Percentiles rank a stretch among this genome's conserved stretches.
These are phyloP conservation scores for Annulohypoxylon maeteangense DNA, from an alignment of 495 filamentous ascomycete species.

Conservation along the genomic window DNA sequence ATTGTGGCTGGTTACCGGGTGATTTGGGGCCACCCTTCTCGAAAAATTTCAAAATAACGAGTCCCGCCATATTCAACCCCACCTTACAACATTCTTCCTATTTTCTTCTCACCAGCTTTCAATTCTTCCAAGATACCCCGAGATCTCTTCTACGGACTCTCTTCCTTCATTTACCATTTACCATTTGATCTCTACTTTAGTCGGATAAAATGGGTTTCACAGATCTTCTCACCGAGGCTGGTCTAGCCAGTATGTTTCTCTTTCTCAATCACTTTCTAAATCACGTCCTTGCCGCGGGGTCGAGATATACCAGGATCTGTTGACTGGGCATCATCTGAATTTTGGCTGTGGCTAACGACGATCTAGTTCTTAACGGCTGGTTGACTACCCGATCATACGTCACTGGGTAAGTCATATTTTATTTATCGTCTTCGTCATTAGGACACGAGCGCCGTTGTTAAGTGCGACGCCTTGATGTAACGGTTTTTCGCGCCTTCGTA, in stretches of 20 bases:
- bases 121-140: slow-evolving; percentile 45
- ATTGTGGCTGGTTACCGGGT: slow-evolving; percentile 37
- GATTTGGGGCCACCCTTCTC: slow-evolving; percentile 27
- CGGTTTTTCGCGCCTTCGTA: slow-evolving; percentile 4
- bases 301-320: slow-evolving; percentile 13
- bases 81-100: slow-evolving; percentile 44
- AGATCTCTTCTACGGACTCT: slow-evolving; percentile 33
- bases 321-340: not conserved
- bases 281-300: not conserved
- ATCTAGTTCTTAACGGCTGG: slow-evolving; percentile 90
- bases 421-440: slow-evolving; percentile 50
- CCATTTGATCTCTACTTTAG: slow-evolving; percentile 19
- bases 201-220: slow-evolving; percentile 84
- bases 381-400: slow-evolving; percentile 92
- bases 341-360: slow-evolving; percentile 32
- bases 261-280: slow-evolving; percentile 2
- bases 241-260: slow-evolving; percentile 73
- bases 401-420: slow-evolving; percentile 80
- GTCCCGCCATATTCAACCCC: slow-evolving; percentile 43
- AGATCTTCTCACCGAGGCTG: slow-evolving; percentile 88
- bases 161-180: slow-evolving; percentile 13
- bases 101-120: slow-evolving; percentile 42
- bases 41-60: slow-evolving; percentile 41
- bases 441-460: slow-evolving; percentile 12
- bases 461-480: slow-evolving; percentile 17